phyloP scores from a whole-genome alignment of 2,329 filamentous ascomycete species.

The Cercospora sojina region DNA sequence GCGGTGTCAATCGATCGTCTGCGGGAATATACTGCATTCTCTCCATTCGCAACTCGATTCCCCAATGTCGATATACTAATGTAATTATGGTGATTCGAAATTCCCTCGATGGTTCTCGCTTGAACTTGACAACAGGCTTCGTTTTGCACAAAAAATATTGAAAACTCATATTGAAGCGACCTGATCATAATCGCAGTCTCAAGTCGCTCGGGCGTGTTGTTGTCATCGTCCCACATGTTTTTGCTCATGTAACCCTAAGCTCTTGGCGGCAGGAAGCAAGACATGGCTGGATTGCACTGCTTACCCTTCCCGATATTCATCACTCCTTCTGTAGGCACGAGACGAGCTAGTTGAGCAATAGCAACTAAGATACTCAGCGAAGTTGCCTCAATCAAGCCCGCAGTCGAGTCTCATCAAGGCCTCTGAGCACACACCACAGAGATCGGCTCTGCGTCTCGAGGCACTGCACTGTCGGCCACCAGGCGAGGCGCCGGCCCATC shows the following conservation, averaged over 20 bases:
- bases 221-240: not conserved
- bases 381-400: too few relatives aligned
- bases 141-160: too few relatives aligned
- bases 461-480: too few relatives aligned
- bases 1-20: not conserved
- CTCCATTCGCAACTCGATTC: not conserved
- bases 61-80: too few relatives aligned
- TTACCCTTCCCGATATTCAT: not conserved
- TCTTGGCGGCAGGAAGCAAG: not conserved
- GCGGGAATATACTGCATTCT: too few relatives aligned
- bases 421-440: not conserved
- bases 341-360: not conserved
- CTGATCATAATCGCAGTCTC: too few relatives aligned
- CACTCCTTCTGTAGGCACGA: not conserved
- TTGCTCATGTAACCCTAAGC: not conserved
- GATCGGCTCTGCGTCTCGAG: not conserved
- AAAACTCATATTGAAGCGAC: too few relatives aligned
- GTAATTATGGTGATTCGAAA: too few relatives aligned
- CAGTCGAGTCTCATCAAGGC: too few relatives aligned
- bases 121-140: too few relatives aligned
- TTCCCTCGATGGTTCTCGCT: too few relatives aligned
- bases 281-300: not conserved
- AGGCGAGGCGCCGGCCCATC: not conserved
- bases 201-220: not conserved
- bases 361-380: too few relatives aligned